Conservation (phyloP, 225 moss, liverwort and hornwort species). For the Bryoerythrophyllum caledonicum region DNA sequence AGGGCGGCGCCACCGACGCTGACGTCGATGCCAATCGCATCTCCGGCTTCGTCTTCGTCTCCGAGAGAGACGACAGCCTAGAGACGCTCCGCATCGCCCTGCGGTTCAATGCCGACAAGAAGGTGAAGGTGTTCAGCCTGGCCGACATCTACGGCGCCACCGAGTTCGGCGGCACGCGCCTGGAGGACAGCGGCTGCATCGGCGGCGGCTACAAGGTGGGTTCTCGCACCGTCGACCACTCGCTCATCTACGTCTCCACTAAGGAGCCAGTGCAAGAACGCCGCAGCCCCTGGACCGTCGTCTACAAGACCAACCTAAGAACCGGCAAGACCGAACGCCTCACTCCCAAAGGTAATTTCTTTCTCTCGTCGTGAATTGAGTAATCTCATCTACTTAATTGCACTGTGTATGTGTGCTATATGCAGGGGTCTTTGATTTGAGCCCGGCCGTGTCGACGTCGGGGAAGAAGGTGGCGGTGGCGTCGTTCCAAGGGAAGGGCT, state of each 20-base stretch:
- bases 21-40: neutral
- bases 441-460: slow-evolving; percentile 7
- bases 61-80: neutral
- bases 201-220: neutral
- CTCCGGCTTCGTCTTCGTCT: neutral
- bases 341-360: neutral
- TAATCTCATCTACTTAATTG: neutral
- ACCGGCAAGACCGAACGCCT: slow-evolving; percentile 12
- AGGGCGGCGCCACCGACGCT: neutral
- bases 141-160: neutral
- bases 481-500: neutral
- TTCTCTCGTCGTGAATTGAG: neutral
- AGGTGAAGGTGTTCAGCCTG: neutral
- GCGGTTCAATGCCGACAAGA: neutral
- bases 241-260: slow-evolving; percentile 9
- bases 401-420: neutral
- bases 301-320: slow-evolving; percentile 8
- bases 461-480: slow-evolving; percentile 4
- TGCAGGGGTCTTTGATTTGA: neutral
- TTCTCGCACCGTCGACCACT: neutral
- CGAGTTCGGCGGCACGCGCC: neutral
- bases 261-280: slow-evolving; percentile 1
- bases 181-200: slow-evolving; percentile 12
- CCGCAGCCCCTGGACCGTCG: slow-evolving; percentile 13
- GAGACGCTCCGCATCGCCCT: neutral